A percentile compares a stretch with the other conserved stretches of the same genome.
Conservation (phyloP, 345 rosid species). For the Citrus sinensis region DVS_A1.0 CM039168.1:2275001-2275500, state of each 20-base stretch:
- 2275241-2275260: slow-evolving; percentile 36
- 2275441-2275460: slow-evolving; percentile 10
- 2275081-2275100: neutral
- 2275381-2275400: neutral
- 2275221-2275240: slow-evolving; percentile 15
- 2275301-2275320: neutral
- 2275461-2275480: slow-evolving; percentile 29
- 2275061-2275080: neutral
- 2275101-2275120: neutral
- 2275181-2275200: slow-evolving; percentile 21
- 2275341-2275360: neutral
- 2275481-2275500: slow-evolving; percentile 20
- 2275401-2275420: neutral
- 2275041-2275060: neutral
- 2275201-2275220: slow-evolving; percentile 24
- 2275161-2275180: slow-evolving; percentile 46
- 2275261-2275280: slow-evolving; percentile 66
- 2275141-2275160: slow-evolving; percentile 25
- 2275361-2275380: neutral
- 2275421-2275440: neutral
- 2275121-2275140: slow-evolving; percentile 10
- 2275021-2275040: neutral
- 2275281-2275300: slow-evolving; percentile 55
- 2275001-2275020: neutral
- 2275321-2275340: neutral